Evolutionary conservation across 1,284 basidiomycete species (phyloP).

Genomic region (Ustilago nuda): DNA sequence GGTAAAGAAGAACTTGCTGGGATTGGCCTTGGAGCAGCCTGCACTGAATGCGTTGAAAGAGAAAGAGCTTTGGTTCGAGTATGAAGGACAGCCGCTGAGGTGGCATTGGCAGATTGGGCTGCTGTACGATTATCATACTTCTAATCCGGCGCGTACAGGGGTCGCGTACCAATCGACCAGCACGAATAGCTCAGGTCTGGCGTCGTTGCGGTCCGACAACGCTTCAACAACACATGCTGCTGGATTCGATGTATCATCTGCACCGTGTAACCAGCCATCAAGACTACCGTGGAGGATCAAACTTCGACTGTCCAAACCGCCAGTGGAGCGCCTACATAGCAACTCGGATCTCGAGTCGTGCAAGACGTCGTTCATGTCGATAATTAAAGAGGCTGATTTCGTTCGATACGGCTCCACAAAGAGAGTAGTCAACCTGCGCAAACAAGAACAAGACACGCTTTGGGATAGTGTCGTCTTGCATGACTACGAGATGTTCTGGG

Average conservation of each 20-base stretch:
- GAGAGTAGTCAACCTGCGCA: constrained; percentile 56
- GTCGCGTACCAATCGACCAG: constrained; percentile 20
- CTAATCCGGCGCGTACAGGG: constrained; percentile 47
- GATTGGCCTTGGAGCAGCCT: constrained; percentile 45
- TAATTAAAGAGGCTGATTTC: constrained; percentile 66
- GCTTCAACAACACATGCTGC: not conserved
- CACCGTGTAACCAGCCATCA: not conserved
- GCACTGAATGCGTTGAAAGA: constrained; percentile 40
- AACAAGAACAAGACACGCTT: constrained; percentile 59
- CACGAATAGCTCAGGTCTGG: constrained; percentile 16
- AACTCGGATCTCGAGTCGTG: constrained; percentile 49
- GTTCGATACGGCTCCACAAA: constrained; percentile 62
- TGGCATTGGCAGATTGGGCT: constrained; percentile 66
- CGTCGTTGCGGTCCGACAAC: constrained; percentile 17
- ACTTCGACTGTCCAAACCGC: constrained; percentile 53
- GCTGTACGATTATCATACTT: constrained; percentile 58
- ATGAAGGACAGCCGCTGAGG: constrained; percentile 53
- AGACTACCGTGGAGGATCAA: constrained; percentile 54
- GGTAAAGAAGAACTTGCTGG: constrained; percentile 51
- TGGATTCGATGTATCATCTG: not conserved
- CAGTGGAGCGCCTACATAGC: constrained; percentile 52
- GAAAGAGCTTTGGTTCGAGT: constrained; percentile 60
- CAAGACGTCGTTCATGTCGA: constrained; percentile 61
- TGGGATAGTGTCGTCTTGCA: constrained; percentile 73
- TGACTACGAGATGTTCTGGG: constrained; percentile 94